Evolutionary conservation across 2,329 filamentous ascomycete genomes (phyloP).

Genomic region (Penicillium sp.): DNA sequence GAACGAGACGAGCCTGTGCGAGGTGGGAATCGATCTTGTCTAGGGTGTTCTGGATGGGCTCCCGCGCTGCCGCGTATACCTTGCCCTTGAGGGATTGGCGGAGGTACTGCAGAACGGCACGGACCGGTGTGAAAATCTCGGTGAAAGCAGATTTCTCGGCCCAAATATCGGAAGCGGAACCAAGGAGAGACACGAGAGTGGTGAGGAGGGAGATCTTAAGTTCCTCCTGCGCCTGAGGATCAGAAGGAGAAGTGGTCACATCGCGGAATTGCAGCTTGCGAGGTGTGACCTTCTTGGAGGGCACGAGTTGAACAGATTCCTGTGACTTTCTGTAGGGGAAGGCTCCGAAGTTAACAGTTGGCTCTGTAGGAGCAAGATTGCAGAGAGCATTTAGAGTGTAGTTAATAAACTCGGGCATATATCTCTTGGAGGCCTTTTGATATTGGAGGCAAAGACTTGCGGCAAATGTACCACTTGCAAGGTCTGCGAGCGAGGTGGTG

Average conservation of each 20-base stretch:
- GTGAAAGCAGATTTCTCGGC: slow-evolving; percentile 67
- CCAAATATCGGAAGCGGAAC: slow-evolving; percentile 71
- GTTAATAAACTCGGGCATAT: slow-evolving; percentile 82
- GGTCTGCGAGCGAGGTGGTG: slow-evolving; percentile 63
- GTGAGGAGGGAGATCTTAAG: slow-evolving; percentile 60
- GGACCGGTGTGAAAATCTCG: slow-evolving; percentile 71
- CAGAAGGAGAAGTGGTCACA: slow-evolving; percentile 36
- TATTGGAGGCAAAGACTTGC: slow-evolving; percentile 77
- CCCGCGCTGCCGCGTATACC: slow-evolving; percentile 43
- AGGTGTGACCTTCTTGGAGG: slow-evolving; percentile 33
- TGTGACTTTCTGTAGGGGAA: slow-evolving; percentile 63
- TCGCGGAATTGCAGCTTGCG: slow-evolving; percentile 62
- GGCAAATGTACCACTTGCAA: slow-evolving; percentile 74
- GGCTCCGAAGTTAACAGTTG: slow-evolving; percentile 48
- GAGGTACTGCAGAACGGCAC: slow-evolving; percentile 61
- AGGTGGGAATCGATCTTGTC: slow-evolving; percentile 46
- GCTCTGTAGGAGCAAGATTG: slow-evolving; percentile 59
- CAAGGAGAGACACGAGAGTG: slow-evolving; percentile 64
- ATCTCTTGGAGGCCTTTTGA: slow-evolving; percentile 78
- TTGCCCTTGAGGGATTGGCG: slow-evolving; percentile 53
- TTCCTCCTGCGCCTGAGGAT: slow-evolving; percentile 33
- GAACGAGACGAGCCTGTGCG: slow-evolving; percentile 60
- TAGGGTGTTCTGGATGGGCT: slow-evolving; percentile 31
- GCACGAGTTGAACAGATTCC: slow-evolving; percentile 50
- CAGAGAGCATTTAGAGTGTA: slow-evolving; percentile 74